Conservation (phyloP, 768 basidiomycete genomes). For the Arthromyces matolae region DNA sequence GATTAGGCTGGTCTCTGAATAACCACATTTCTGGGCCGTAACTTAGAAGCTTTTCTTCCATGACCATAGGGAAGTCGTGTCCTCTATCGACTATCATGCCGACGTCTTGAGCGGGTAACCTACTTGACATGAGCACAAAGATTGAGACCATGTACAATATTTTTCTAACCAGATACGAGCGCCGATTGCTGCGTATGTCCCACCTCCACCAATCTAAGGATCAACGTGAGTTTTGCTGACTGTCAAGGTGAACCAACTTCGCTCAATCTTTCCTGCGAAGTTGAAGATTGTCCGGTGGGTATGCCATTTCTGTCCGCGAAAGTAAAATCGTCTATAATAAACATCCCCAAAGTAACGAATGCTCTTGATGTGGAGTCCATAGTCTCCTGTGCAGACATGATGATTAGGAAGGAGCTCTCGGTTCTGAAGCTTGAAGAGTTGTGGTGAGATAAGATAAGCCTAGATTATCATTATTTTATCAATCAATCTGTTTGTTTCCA, state of each 20-base stretch:
- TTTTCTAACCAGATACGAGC: constrained; percentile 69
- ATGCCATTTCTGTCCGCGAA: constrained; percentile 55
- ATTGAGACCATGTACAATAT: background rate
- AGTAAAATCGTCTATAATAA: constrained; percentile 83
- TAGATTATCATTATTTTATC: background rate
- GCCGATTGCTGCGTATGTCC: constrained; percentile 77
- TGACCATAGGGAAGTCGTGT: constrained; percentile 61
- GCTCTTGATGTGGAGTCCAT: constrained; percentile 13
- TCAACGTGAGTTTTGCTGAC: background rate
- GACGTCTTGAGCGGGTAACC: constrained; percentile 60
- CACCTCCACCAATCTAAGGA: constrained; percentile 81
- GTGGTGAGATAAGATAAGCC: constrained; percentile 17
- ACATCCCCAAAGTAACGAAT: constrained; percentile 80
- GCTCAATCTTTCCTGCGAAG: constrained; percentile 49
- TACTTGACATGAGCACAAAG: constrained; percentile 23
- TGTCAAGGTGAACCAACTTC: background rate
- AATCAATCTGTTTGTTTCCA: background rate
- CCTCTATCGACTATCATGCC: constrained; percentile 88
- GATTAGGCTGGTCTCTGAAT: constrained; percentile 55
- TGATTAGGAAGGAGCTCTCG: no score
- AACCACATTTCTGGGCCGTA: constrained; percentile 80
- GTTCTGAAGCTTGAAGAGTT: no score
- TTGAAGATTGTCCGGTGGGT: constrained; percentile 41
- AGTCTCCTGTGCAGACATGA: constrained; percentile 15
- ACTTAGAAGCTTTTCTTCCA: constrained; percentile 50